A percentile compares a stretch with the other conserved stretches of the same genome.
phyloP scores from a whole-genome alignment of 192 early-diverging fungal species.

The Podochytrium sp. region DNA sequence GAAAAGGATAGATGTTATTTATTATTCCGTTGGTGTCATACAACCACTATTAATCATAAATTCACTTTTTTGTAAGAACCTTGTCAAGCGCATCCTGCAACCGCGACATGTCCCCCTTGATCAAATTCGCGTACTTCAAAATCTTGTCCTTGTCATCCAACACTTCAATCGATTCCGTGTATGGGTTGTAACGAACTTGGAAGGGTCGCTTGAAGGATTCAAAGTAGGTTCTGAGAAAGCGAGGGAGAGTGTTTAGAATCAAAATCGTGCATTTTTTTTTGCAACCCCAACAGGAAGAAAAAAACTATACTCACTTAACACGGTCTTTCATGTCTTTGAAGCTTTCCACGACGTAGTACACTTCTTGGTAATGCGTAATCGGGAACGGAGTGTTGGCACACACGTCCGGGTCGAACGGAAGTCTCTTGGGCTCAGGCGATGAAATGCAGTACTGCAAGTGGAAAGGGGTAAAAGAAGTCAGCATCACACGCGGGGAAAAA shows the following conservation, averaged over 20 bases:
- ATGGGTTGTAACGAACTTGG: slow-evolving; percentile 88
- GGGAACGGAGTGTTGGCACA: slow-evolving; percentile 49
- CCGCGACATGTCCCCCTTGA: slow-evolving; percentile 15
- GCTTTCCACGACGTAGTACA: slow-evolving; percentile 93
- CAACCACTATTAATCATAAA: too few species aligned
- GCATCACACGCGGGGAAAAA: not conserved
- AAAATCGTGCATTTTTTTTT: too few species aligned
- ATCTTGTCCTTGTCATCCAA: slow-evolving; percentile 79
- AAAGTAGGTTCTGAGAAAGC: too few species aligned
- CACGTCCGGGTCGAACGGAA: slow-evolving; percentile 83
- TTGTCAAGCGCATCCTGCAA: slow-evolving; percentile 16
- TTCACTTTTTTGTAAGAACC: not conserved
- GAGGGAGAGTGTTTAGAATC: too few species aligned
- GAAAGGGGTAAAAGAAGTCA: not conserved
- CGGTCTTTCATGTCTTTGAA: slow-evolving; percentile 93
- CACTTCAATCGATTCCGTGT: slow-evolving; percentile 89
- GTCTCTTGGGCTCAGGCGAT: slow-evolving; percentile 76
- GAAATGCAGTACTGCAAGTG: slow-evolving; percentile 62
- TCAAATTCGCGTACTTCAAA: slow-evolving; percentile 13
- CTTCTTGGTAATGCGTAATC: slow-evolving; percentile 92
- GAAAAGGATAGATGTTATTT: too few species aligned
- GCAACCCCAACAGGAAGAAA: too few species aligned
- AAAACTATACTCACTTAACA: slow-evolving; percentile 81
- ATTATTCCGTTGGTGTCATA: too few species aligned
- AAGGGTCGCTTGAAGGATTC: slow-evolving; percentile 72